Evolutionary conservation across 116 monocot genomes (phyloP), one percentile per base, ranked within the genome.

Genomic region (Cymodocea nodosa): DNA sequence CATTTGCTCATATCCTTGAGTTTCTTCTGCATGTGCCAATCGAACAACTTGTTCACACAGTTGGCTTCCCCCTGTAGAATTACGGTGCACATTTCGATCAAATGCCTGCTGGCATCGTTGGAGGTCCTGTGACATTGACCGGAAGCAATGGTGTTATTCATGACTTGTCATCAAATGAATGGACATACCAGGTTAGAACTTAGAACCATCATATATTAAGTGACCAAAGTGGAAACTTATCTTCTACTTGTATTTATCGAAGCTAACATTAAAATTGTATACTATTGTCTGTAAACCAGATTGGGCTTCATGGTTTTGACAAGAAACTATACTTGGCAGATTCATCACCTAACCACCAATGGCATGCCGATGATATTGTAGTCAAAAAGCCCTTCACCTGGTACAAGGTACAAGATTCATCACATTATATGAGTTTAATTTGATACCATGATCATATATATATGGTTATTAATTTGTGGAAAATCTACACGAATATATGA

Each of bases 301-400:
- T 70, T 17, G 70, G 70, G 30, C 5, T 70, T 50, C 44, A 82
- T 66, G 77, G 87, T n/a, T 75, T 77, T 57, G 56, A 74, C 0
- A 75, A 59, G 16, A 7, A 78, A 25, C 5, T 84, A 16, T 69
- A 81, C 20, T 56, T 65, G 7, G 75, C 68, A 30, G 30, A 30
- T 30, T 30, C 30, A 6, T 36, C 51, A 12, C 35, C 71, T 3
- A 0, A 35, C 35, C 23, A 64, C 24, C 55, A 69, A 53, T 84
- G 81, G 82, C n/a, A 59, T 7, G 48, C 70, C 9, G 61, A 40
- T 51, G 60, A 5, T 14, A 19, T 79, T 56, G 77, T 76, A 15
- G 70, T 63, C 16, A 80, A 79, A 24, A 78, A 49, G 63, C 82
- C 84, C 8, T 85, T 92, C 77, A 85, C 80, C 59, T 92, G 92